Conservation (phyloP, 306 rosid genomes). For the Cucumis melo region DNA sequence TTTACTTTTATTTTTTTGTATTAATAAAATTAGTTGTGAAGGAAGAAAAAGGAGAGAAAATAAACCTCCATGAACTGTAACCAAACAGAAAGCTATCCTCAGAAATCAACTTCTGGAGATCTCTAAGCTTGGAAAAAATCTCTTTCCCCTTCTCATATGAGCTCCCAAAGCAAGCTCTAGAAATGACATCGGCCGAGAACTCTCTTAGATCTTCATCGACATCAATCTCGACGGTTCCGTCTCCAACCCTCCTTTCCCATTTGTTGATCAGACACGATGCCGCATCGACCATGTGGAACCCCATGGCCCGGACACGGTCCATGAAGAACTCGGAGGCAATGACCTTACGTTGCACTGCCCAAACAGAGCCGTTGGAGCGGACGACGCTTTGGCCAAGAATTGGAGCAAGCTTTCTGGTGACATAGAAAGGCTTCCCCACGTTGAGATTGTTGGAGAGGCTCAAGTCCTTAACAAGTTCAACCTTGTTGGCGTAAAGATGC, state of each 20-base stretch:
- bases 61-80: conserved; percentile 26
- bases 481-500: conserved; percentile 62
- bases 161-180: conserved; percentile 88
- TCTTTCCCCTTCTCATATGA: conserved; percentile 55
- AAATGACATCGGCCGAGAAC: conserved; percentile 75
- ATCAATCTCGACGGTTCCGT: conserved; percentile 32
- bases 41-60: no score
- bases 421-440: conserved; percentile 68
- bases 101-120: conserved; percentile 42
- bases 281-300: conserved; percentile 55
- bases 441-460: conserved; percentile 38
- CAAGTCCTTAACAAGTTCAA: conserved; percentile 68
- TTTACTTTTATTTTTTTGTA: no score
- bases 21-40: no score
- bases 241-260: conserved; percentile 48
- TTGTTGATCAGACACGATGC: conserved; percentile 35
- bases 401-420: conserved; percentile 61
- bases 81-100: conserved; percentile 43
- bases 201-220: conserved; percentile 56
- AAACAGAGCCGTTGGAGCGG: conserved; percentile 56
- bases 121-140: conserved; percentile 70
- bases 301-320: conserved; percentile 92
- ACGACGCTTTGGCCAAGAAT: conserved; percentile 79
- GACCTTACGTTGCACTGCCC: conserved; percentile 83
- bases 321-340: conserved; percentile 83